Conservation (phyloP, 2,329 filamentous ascomycete genomes). For the Fusarium euwallaceae region DNA sequence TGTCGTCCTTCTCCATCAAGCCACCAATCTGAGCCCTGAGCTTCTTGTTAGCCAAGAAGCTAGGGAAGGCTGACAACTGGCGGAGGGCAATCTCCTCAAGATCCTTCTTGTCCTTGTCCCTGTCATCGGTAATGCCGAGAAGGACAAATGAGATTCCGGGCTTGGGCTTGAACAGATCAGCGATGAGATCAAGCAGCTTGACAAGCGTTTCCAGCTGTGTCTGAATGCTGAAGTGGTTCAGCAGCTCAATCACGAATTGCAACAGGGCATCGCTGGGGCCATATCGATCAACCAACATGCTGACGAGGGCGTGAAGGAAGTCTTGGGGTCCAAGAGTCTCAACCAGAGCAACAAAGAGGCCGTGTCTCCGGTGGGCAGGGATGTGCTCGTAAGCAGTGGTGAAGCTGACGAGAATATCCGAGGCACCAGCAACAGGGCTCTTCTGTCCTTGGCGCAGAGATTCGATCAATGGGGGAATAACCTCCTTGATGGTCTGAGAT, state of each 20-base stretch:
- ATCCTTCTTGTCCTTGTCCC: constrained; percentile 64
- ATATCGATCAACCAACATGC: constrained; percentile 93
- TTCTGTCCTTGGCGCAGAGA: constrained; percentile 87
- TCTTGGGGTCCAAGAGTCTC: constrained; percentile 88
- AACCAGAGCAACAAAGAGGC: constrained; percentile 86
- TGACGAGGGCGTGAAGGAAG: constrained; percentile 87
- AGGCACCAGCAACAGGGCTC: constrained; percentile 82
- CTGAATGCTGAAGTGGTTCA: constrained; percentile 78
- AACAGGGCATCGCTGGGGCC: constrained; percentile 80
- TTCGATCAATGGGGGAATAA: constrained; percentile 90
- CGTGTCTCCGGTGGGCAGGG: constrained; percentile 84
- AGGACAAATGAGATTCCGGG: constrained; percentile 80
- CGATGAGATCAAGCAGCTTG: constrained; percentile 80
- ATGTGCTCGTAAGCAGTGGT: constrained; percentile 97
- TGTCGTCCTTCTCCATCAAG: constrained; percentile 72
- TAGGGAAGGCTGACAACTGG: constrained; percentile 69
- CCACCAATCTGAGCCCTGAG: constrained; percentile 68
- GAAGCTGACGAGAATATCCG: constrained; percentile 94
- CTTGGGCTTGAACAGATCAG: constrained; percentile 81
- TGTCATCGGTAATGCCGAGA: constrained; percentile 69
- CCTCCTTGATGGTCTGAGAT: constrained; percentile 92
- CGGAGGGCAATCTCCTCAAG: constrained; percentile 65
- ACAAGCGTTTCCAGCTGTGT: constrained; percentile 84
- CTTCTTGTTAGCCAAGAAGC: constrained; percentile 69
- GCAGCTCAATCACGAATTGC: constrained; percentile 81